Evolutionary conservation across 139 green algal species (phyloP).

Genomic region (Klebsormidium nitens): DNA sequence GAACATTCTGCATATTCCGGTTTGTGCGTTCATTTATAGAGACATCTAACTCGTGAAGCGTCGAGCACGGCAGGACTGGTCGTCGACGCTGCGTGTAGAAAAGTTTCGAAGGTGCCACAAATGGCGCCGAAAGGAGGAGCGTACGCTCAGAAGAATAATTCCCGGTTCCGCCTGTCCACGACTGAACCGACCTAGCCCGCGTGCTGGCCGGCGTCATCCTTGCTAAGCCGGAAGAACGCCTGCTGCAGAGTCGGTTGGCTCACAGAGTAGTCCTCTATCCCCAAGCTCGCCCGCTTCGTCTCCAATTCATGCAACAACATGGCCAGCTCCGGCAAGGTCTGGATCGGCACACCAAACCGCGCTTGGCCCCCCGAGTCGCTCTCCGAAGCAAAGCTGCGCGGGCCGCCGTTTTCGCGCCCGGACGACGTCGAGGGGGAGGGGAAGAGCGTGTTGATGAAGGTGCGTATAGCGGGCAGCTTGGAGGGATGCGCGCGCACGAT

Average conservation of each 20-base stretch:
- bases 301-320: slow-evolving; percentile 33
- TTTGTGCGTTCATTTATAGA: too few relatives aligned
- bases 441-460: slow-evolving; percentile 28
- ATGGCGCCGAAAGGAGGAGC: too few relatives aligned
- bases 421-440: slow-evolving; percentile 2
- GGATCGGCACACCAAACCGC: slow-evolving; percentile 12
- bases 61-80: too few relatives aligned
- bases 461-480: slow-evolving; percentile 14
- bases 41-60: too few relatives aligned
- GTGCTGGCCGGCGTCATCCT: not conserved
- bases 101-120: too few relatives aligned
- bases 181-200: slow-evolving; percentile 12
- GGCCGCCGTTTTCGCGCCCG: not conserved
- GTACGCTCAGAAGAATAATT: too few relatives aligned
- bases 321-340: slow-evolving; percentile 6
- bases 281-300: slow-evolving; percentile 1
- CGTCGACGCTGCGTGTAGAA: too few relatives aligned
- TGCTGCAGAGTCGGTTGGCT: slow-evolving; percentile 30
- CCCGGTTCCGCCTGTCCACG: too few relatives aligned
- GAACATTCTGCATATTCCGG: too few relatives aligned
- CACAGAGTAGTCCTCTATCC: slow-evolving; percentile 26
- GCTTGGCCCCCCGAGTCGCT: slow-evolving; percentile 12
- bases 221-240: slow-evolving; percentile 24
- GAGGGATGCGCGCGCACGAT: slow-evolving; percentile 5
- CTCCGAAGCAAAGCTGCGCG: not conserved